Conservation (phyloP, 2,329 filamentous ascomycete species). For the Plectosphaerella sp. region DNA sequence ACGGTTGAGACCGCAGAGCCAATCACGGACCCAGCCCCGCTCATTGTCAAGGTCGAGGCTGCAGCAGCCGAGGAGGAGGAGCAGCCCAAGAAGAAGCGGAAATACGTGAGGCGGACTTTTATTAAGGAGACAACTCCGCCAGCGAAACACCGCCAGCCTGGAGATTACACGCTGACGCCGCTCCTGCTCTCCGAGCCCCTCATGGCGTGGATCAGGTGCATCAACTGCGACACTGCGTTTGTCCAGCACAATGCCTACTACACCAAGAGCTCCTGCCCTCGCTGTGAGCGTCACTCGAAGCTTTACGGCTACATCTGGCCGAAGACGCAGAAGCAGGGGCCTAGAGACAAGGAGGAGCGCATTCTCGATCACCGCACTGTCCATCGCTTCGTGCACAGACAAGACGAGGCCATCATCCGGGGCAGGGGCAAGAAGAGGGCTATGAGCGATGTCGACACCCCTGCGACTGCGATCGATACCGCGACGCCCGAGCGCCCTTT, state of each 20-base stretch:
- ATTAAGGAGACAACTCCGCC: constrained; percentile 26
- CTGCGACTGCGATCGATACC: constrained; percentile 1
- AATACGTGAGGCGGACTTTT: constrained; percentile 26
- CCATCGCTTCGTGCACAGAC: constrained; percentile 73
- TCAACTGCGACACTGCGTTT: constrained; percentile 75
- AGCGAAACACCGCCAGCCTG: constrained; percentile 49
- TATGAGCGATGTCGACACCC: constrained; percentile 5
- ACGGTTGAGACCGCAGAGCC: not conserved
- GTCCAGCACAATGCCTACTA: constrained; percentile 86
- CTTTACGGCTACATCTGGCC: constrained; percentile 95
- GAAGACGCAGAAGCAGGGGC: constrained; percentile 80
- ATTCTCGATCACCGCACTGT: constrained; percentile 83
- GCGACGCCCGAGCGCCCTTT: constrained; percentile 3
- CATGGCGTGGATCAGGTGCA: constrained; percentile 86
- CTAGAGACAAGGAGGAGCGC: constrained; percentile 65
- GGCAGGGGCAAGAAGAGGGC: constrained; percentile 24
- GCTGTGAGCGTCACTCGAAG: constrained; percentile 93
- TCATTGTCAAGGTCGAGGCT: constrained; percentile 3
- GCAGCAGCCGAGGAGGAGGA: constrained; percentile 5
- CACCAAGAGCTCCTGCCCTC: constrained; percentile 79
- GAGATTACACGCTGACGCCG: constrained; percentile 79
- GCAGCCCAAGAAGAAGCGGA: constrained; percentile 22
- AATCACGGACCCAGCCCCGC: not conserved
- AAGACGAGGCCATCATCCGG: constrained; percentile 58
- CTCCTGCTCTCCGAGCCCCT: constrained; percentile 68